Percentiles rank a stretch among this genome's conserved stretches.
Conservation (phyloP, 2,329 filamentous ascomycete genomes). For the Microdochium nivale region DNA sequence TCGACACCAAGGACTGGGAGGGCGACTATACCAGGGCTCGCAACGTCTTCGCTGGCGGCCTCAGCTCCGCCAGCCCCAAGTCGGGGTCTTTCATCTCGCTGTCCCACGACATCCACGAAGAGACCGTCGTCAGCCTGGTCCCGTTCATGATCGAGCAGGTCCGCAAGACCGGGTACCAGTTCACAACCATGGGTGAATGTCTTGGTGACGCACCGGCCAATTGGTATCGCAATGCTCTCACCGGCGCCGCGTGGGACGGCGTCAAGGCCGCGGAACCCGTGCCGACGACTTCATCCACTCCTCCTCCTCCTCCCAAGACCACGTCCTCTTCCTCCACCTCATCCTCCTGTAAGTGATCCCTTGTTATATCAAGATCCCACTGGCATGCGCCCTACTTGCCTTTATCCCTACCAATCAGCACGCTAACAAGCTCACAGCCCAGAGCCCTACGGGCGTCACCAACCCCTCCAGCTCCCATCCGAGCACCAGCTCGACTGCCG, state of each 20-base stretch:
- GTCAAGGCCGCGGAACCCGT: not conserved
- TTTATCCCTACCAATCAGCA: not conserved
- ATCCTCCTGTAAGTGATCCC: too few relatives aligned
- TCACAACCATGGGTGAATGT: slow-evolving; percentile 49
- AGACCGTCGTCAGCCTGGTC: slow-evolving; percentile 22
- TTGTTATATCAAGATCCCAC: too few relatives aligned
- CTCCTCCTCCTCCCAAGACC: not conserved
- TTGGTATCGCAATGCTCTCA: slow-evolving; percentile 37
- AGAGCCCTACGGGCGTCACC: not conserved
- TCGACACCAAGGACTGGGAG: slow-evolving; percentile 41
- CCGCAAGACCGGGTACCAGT: slow-evolving; percentile 29
- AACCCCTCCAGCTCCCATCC: too few relatives aligned
- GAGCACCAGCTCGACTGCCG: not conserved
- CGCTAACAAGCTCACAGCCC: not conserved
- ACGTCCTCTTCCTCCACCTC: too few relatives aligned
- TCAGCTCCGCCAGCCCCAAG: slow-evolving; percentile 25
- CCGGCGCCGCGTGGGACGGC: not conserved
- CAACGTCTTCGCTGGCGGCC: slow-evolving; percentile 32
- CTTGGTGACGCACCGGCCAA: slow-evolving; percentile 39
- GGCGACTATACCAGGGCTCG: slow-evolving; percentile 29
- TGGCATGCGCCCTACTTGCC: too few relatives aligned
- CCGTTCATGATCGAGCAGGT: slow-evolving; percentile 33
- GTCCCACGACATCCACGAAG: slow-evolving; percentile 29
- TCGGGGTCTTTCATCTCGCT: slow-evolving; percentile 33
- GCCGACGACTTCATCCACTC: not conserved